phyloP scores from a whole-genome alignment of 2,329 filamentous ascomycete species.

The Pleoardoris graminearum region DNA sequence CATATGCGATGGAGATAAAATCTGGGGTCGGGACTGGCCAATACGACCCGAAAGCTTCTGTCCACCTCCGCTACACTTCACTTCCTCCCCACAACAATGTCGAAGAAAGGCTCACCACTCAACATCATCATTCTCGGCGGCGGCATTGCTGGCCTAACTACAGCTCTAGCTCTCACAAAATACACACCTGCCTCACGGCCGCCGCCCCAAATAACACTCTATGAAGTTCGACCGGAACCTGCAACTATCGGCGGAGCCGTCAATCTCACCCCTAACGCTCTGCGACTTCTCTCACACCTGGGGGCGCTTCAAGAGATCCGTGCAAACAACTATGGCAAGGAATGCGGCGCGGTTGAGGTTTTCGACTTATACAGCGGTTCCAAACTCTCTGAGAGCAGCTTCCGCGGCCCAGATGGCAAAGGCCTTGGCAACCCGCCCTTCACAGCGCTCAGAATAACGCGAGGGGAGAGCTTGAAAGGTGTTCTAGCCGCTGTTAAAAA shows the following conservation, averaged over 20 bases:
- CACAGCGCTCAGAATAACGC: conserved; percentile 50
- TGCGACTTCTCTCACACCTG: conserved; percentile 57
- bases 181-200: conserved; percentile 43
- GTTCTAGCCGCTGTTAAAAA: conserved; percentile 48
- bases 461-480: conserved; percentile 50
- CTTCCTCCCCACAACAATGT: neutral
- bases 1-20: conserved; percentile 3
- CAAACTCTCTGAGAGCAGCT: conserved; percentile 50
- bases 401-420: conserved; percentile 48
- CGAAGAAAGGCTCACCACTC: conserved; percentile 16
- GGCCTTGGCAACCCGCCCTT: conserved; percentile 51
- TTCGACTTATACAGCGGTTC: conserved; percentile 50
- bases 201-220: conserved; percentile 49
- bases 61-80: neutral
- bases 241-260: conserved; percentile 62
- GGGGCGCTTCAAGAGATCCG: conserved; percentile 53
- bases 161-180: conserved; percentile 51
- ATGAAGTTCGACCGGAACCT: conserved; percentile 52
- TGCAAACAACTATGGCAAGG: conserved; percentile 45
- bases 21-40: neutral
- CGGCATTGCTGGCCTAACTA: conserved; percentile 41
- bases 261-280: conserved; percentile 64
- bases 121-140: conserved; percentile 38
- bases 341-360: conserved; percentile 50
- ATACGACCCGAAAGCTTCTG: neutral